Evolutionary conservation across 768 basidiomycete genomes (phyloP).

Genomic region (Gyrodon lividus): DNA sequence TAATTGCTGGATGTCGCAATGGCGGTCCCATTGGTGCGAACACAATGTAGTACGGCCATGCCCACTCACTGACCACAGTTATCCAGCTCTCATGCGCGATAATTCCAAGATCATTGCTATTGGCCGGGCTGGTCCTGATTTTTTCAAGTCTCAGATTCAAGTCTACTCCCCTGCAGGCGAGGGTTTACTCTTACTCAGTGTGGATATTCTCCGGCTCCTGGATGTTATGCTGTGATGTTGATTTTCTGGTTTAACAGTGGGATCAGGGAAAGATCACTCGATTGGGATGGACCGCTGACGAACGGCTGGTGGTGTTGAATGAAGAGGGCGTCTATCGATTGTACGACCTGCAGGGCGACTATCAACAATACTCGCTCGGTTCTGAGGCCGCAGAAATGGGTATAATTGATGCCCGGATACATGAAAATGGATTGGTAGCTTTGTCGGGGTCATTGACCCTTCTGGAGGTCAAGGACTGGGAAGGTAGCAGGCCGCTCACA

Average conservation of each 20-base stretch:
- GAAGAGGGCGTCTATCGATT: slow-evolving; percentile 91
- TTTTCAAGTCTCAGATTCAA: slow-evolving; percentile 80
- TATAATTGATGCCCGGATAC: slow-evolving; percentile 80
- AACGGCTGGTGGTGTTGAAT: slow-evolving; percentile 79
- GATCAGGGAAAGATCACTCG: slow-evolving; percentile 80
- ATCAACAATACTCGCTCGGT: slow-evolving; percentile 82
- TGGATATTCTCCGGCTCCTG: slow-evolving; percentile 42
- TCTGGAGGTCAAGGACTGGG: slow-evolving; percentile 89
- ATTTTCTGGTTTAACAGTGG: slow-evolving; percentile 59
- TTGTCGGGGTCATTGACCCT: slow-evolving; percentile 73
- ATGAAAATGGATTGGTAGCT: slow-evolving; percentile 86
- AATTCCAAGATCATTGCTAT: slow-evolving; percentile 75
- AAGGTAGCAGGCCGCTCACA: slow-evolving; percentile 68
- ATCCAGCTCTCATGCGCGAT: slow-evolving; percentile 83
- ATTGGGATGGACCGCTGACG: slow-evolving; percentile 84
- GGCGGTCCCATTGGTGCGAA: slow-evolving; percentile 85
- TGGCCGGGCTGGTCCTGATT: slow-evolving; percentile 51
- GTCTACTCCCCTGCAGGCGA: slow-evolving; percentile 86
- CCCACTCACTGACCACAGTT: not conserved
- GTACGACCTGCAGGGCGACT: slow-evolving; percentile 85
- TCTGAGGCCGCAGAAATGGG: slow-evolving; percentile 80
- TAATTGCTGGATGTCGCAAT: slow-evolving; percentile 77
- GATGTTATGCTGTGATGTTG: slow-evolving; percentile 4
- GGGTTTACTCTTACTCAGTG: slow-evolving; percentile 64
- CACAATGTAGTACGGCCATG: not conserved